Evolutionary conservation across 2,329 filamentous ascomycete genomes (phyloP).

Genomic region (Dryadomyces quercivorus): DNA sequence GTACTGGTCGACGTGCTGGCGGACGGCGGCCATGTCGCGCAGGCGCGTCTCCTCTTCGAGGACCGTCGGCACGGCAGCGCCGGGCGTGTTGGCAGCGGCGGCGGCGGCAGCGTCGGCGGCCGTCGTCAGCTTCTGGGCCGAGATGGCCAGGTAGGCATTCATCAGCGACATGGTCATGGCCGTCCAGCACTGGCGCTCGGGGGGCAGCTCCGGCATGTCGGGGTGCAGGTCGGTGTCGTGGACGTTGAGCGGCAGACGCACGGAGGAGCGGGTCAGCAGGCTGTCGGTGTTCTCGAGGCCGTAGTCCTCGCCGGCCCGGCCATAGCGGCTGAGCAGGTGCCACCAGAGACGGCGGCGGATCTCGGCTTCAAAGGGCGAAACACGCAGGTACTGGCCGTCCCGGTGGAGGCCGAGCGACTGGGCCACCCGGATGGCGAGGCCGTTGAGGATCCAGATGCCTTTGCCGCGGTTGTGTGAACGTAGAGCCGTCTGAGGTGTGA

Average conservation of each 20-base stretch:
- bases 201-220: slow-evolving; percentile 32
- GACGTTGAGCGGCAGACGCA: slow-evolving; percentile 42
- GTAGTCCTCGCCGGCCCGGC: slow-evolving; percentile 43
- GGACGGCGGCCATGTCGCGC: not conserved
- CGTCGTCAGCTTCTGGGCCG: not conserved
- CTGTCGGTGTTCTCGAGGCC: slow-evolving; percentile 22
- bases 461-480: slow-evolving; percentile 21
- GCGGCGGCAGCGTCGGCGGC: not conserved
- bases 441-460: slow-evolving; percentile 27
- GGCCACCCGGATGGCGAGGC: slow-evolving; percentile 32
- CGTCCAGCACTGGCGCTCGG: slow-evolving; percentile 28
- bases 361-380: slow-evolving; percentile 39
- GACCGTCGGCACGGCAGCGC: not conserved
- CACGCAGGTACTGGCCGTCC: slow-evolving; percentile 30
- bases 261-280: slow-evolving; percentile 30
- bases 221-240: slow-evolving; percentile 40
- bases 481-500: slow-evolving; percentile 10
- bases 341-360: slow-evolving; percentile 42
- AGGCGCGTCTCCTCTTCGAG: not conserved
- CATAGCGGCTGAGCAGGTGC: slow-evolving; percentile 39
- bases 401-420: slow-evolving; percentile 29
- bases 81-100: not conserved
- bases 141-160: slow-evolving; percentile 16
- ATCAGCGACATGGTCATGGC: slow-evolving; percentile 35
- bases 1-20: not conserved